These are phyloP conservation scores for Massariosphaeria phaeospora DNA, from an alignment of 495 filamentous ascomycete species.

Conservation along the genomic window DNA sequence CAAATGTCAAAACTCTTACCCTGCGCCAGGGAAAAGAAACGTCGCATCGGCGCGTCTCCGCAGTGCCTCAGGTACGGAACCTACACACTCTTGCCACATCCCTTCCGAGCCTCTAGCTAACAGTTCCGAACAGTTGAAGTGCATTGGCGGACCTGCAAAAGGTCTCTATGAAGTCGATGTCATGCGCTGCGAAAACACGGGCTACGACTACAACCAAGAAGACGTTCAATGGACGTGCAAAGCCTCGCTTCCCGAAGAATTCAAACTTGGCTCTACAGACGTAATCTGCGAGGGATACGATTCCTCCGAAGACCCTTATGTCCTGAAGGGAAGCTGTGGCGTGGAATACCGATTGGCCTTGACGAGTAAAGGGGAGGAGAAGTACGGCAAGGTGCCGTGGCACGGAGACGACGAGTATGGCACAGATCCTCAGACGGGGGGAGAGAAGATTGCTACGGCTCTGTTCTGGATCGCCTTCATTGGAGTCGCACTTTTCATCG, in stretches of 20 bases:
- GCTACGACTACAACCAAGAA: slow-evolving; percentile 45
- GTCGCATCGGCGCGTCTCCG: slow-evolving; percentile 65
- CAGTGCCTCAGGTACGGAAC: slow-evolving; percentile 61
- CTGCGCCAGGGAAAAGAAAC: slow-evolving; percentile 61
- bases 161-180: slow-evolving; percentile 65
- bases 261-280: slow-evolving; percentile 86
- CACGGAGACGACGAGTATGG: slow-evolving; percentile 25
- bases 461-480: slow-evolving; percentile 43
- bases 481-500: slow-evolving; percentile 48
- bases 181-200: slow-evolving; percentile 85
- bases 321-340: slow-evolving; percentile 85
- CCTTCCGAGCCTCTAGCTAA: not conserved
- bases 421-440: slow-evolving; percentile 1
- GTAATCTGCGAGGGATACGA: slow-evolving; percentile 91
- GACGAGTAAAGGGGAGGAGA: slow-evolving; percentile 73
- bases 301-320: slow-evolving; percentile 66
- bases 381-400: slow-evolving; percentile 42
- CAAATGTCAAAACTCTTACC: slow-evolving; percentile 71
- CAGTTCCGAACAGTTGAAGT: slow-evolving; percentile 54
- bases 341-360: slow-evolving; percentile 83
- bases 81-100: not conserved
- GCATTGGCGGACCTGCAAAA: slow-evolving; percentile 61
- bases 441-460: slow-evolving; percentile 19
- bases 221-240: slow-evolving; percentile 83
- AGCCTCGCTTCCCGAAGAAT: slow-evolving; percentile 69